A percentile compares a stretch with the other conserved stretches of the same genome.
Evolutionary conservation across 257 asterid species (phyloP).

Genomic region (Lycium barbarum): DNA sequence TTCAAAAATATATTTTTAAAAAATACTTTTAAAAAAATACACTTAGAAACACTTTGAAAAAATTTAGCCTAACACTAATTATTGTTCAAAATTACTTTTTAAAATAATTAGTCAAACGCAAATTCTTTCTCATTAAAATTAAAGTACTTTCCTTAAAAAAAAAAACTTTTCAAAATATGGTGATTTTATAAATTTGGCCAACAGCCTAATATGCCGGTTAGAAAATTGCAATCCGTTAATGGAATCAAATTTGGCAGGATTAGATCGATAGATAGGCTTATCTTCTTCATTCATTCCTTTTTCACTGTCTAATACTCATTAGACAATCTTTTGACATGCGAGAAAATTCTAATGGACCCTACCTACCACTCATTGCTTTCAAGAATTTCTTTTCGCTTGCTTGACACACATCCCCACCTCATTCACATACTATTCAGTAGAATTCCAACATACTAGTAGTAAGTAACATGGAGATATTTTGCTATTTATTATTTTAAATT

Average conservation of each 20-base stretch:
- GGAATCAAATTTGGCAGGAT: slow-evolving; percentile 49
- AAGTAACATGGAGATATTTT: neutral
- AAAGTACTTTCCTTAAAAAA: no score
- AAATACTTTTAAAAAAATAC: no score
- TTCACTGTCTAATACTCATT: slow-evolving; percentile 27
- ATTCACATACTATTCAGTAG: neutral
- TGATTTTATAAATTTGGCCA: no score
- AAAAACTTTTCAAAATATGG: no score
- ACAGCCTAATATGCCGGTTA: no score
- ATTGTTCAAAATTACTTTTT: no score
- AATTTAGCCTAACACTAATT: no score
- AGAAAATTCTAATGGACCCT: slow-evolving; percentile 44
- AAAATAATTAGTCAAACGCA: no score
- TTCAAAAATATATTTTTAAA: no score
- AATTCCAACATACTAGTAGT: neutral
- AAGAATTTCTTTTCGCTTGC: slow-evolving; percentile 27
- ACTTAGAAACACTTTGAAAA: no score
- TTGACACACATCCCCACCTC: neutral
- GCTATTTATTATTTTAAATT: neutral
- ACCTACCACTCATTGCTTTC: slow-evolving; percentile 34
- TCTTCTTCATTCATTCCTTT: slow-evolving; percentile 31
- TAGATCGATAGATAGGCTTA: slow-evolving; percentile 38
- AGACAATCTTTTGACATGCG: slow-evolving; percentile 44
- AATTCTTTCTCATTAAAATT: no score
- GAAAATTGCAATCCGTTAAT: slow-evolving; percentile 38